Evolutionary conservation across 768 basidiomycete species (phyloP).

Genomic region (Agrocybe pediades): DNA sequence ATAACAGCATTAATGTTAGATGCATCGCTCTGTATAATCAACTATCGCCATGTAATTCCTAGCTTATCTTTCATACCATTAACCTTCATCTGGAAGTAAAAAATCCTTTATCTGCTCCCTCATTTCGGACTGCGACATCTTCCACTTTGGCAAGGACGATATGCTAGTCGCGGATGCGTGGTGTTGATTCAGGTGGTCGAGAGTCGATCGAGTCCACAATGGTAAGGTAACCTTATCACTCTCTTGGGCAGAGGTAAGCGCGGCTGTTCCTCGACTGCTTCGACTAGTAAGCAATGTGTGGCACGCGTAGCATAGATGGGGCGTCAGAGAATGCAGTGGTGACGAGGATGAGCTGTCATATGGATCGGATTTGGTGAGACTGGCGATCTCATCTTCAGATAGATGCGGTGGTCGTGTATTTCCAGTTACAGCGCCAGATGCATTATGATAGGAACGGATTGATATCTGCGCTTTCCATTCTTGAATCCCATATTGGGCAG

Average conservation of each 20-base stretch:
- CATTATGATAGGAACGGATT: conserved; percentile 53
- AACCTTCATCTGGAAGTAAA: conserved; percentile 19
- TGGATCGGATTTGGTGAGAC: conserved; percentile 14
- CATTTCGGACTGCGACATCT: conserved; percentile 35
- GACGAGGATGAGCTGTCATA: conserved; percentile 10
- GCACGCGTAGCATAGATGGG: conserved; percentile 63
- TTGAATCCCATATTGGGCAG: conserved; percentile 62
- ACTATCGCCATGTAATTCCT: background rate
- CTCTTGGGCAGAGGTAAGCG: conserved; percentile 11
- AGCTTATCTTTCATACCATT: background rate
- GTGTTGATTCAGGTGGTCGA: conserved; percentile 1
- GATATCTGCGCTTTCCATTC: conserved; percentile 78
- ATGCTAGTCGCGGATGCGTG: background rate
- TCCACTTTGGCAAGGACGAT: conserved; percentile 20
- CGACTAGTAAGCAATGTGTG: conserved; percentile 61
- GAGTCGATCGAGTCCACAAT: conserved; percentile 32
- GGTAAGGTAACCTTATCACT: conserved; percentile 32
- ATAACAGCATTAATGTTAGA: conserved; percentile 1
- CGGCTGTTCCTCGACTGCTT: conserved; percentile 41
- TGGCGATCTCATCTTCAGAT: conserved; percentile 17
- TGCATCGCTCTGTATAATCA: background rate
- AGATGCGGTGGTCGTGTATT: conserved; percentile 28
- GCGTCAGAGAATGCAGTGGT: conserved; percentile 32
- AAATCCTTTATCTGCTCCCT: conserved; percentile 32
- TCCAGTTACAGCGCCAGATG: conserved; percentile 22